A percentile compares a stretch with the other conserved stretches of the same genome.
phyloP scores from a whole-genome alignment of 2,329 filamentous ascomycete genomes.

The Ascochyta rabiei region DNA sequence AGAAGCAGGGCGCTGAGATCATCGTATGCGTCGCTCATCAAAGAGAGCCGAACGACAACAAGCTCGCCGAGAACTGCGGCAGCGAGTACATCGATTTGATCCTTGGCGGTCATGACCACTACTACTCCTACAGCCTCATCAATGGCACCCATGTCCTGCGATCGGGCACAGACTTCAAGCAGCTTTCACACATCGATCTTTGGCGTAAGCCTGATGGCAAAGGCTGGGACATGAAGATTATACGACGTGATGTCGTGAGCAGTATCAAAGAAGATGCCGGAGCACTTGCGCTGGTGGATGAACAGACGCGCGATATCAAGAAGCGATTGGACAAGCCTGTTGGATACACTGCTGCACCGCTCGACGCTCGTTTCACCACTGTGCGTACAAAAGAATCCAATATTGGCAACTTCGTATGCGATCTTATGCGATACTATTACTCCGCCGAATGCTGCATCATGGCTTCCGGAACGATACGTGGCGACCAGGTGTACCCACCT shows the following conservation, averaged over 20 bases:
- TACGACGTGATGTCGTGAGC: constrained; percentile 73
- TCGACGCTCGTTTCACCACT: constrained; percentile 86
- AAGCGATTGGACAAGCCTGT: constrained; percentile 80
- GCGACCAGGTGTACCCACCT: constrained; percentile 83
- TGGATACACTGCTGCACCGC: constrained; percentile 76
- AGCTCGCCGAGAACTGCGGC: constrained; percentile 74
- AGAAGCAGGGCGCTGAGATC: constrained; percentile 79
- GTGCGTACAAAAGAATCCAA: constrained; percentile 81
- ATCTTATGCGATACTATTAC: constrained; percentile 87
- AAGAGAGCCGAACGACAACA: constrained; percentile 87
- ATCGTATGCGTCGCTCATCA: constrained; percentile 84
- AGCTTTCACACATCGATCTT: constrained; percentile 85
- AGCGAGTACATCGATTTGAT: constrained; percentile 82
- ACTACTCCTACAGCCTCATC: constrained; percentile 77
- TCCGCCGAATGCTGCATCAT: constrained; percentile 69
- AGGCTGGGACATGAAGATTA: constrained; percentile 80
- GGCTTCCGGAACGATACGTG: constrained; percentile 24
- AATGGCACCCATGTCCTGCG: constrained; percentile 84
- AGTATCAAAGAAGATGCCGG: constrained; percentile 68
- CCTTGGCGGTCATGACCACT: constrained; percentile 88
- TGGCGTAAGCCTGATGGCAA: constrained; percentile 60
- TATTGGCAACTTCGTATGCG: constrained; percentile 87
- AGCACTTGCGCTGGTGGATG: constrained; percentile 67
- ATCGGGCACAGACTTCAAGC: constrained; percentile 90
- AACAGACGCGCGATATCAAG: constrained; percentile 74